Percentiles rank a stretch among this genome's conserved stretches.
These are phyloP conservation scores for Teunomyces lycoperdinae DNA, from an alignment of 805 yeast genomes.

Conservation along the genomic window DNA sequence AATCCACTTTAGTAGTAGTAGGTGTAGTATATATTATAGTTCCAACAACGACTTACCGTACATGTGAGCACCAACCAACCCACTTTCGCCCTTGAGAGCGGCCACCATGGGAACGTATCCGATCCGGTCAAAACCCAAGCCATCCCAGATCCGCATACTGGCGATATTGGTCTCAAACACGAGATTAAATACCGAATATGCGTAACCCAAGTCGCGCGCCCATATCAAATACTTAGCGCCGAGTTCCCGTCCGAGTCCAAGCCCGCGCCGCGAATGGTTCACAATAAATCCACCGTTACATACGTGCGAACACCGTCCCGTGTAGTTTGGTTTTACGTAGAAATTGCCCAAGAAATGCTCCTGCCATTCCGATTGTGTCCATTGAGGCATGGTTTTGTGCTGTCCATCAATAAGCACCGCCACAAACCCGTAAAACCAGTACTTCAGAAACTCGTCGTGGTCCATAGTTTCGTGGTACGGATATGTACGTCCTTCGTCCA, in stretches of 20 bases:
- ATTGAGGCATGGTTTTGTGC: constrained; percentile 9
- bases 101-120: constrained; percentile 79
- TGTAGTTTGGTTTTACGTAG: constrained; percentile 82
- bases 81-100: constrained; percentile 57
- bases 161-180: constrained; percentile 82
- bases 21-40: too few species aligned
- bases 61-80: constrained; percentile 72
- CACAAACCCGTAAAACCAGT: constrained; percentile 67
- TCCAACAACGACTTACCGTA: constrained; percentile 50
- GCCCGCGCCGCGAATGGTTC: constrained; percentile 54
- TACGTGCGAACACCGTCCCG: constrained; percentile 79
- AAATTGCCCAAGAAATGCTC: constrained; percentile 63
- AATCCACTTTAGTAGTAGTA: too few species aligned
- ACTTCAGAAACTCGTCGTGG: constrained; percentile 51
- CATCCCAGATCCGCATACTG: constrained; percentile 77
- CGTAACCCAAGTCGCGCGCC: constrained; percentile 79
- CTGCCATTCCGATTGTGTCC: constrained; percentile 33
- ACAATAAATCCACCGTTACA: constrained; percentile 90
- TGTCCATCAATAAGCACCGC: constrained; percentile 55
- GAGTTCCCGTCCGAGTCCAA: constrained; percentile 65
- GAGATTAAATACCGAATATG: constrained; percentile 80
- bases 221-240: constrained; percentile 64
- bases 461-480: constrained; percentile 49
- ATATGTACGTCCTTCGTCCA: constrained; percentile 74
- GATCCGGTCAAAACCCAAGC: constrained; percentile 73